Evolutionary conservation across 805 yeast genomes (phyloP).

Genomic region (Schwanniomyces pseudopolymorphus): DNA sequence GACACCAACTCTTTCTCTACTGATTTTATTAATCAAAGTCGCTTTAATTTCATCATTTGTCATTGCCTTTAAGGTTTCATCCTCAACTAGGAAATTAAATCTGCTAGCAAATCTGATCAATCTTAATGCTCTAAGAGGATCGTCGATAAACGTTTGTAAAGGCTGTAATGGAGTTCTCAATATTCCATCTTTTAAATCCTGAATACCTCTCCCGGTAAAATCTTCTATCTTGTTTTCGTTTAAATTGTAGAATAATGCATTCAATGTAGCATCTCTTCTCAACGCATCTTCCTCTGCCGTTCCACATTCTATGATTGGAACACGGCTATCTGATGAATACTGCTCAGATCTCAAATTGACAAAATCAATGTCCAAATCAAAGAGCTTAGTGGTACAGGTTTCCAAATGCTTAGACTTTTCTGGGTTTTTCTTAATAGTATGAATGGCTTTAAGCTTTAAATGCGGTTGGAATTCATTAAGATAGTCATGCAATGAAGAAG

Average conservation of each 20-base stretch:
- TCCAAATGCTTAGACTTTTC: conserved; percentile 95
- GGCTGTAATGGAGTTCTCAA: conserved; percentile 90
- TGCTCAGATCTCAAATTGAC: conserved; percentile 88
- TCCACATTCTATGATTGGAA: conserved; percentile 83
- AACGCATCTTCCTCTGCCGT: conserved; percentile 90
- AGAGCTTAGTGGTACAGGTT: conserved; percentile 89
- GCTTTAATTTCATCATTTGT: conserved; percentile 50
- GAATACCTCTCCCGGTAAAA: conserved; percentile 71
- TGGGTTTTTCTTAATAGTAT: conserved; percentile 88
- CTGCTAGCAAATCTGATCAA: conserved; percentile 83
- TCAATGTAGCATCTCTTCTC: conserved; percentile 93
- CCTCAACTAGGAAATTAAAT: conserved; percentile 66
- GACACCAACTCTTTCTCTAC: conserved; percentile 86
- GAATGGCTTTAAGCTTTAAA: conserved; percentile 47
- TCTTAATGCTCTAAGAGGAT: conserved; percentile 87
- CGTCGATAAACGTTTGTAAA: conserved; percentile 82
- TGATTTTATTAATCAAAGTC: conserved; percentile 70
- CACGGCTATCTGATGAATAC: conserved; percentile 78
- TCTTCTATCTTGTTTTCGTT: conserved; percentile 74
- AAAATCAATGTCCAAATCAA: conserved; percentile 85
- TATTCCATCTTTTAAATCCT: conserved; percentile 68
- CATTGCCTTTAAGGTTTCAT: conserved; percentile 65
- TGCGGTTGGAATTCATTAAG: conserved; percentile 25
- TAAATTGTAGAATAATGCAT: conserved; percentile 87
- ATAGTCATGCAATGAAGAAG: conserved; percentile 59